A percentile compares a stretch with the other conserved stretches of the same genome.
phyloP scores from a whole-genome alignment of 345 rosid species.

The Mallotus nudiflorus region DNA sequence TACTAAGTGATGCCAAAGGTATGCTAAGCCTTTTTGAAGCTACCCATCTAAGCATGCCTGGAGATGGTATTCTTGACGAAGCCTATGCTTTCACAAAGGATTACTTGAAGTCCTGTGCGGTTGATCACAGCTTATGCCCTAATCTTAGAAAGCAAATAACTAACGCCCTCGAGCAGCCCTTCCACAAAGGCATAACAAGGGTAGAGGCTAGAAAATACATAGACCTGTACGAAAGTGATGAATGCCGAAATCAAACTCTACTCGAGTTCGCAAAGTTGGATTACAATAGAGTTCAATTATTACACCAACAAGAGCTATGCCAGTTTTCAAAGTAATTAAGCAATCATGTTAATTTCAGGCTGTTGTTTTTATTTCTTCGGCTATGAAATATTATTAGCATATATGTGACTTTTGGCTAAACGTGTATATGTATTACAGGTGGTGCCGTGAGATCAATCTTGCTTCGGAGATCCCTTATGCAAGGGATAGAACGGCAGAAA shows the following conservation, averaged over 20 bases:
- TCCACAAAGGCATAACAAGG: neutral
- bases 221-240: neutral
- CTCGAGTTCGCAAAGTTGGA: neutral
- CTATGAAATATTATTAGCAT: neutral
- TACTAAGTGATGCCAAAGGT: neutral
- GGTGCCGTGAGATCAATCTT: neutral
- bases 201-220: slow-evolving; percentile 5
- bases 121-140: neutral
- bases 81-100: neutral
- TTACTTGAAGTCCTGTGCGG: neutral
- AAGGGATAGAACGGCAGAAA: slow-evolving; percentile 12
- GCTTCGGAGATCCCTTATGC: neutral
- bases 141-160: neutral
- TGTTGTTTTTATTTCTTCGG: neutral
- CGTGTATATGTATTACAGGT: neutral
- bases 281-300: neutral
- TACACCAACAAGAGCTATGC: neutral
- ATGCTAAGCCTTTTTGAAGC: slow-evolving; percentile 10
- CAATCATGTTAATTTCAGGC: no score
- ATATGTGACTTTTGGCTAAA: neutral
- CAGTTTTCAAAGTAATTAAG: neutral
- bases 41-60: neutral
- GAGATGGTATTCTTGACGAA: neutral
- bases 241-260: neutral
- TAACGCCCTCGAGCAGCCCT: neutral